A percentile compares a stretch with the other conserved stretches of the same genome.
These are phyloP conservation scores for Gossypium trilobum DNA, from an alignment of 441 rosid genomes.

Conservation along the genomic window DNA sequence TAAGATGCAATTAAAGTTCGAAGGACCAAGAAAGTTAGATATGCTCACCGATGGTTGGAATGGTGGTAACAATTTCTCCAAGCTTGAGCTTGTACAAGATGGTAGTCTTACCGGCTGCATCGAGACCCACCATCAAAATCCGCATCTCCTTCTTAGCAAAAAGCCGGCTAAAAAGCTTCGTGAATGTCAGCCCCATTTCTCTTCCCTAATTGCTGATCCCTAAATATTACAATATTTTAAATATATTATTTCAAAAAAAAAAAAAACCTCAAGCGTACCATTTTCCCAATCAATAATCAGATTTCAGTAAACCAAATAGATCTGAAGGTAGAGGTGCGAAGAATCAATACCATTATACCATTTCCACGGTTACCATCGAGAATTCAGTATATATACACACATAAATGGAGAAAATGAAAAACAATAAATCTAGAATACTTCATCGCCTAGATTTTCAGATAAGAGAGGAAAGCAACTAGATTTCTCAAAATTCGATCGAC, in stretches of 20 bases:
- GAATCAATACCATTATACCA: background rate
- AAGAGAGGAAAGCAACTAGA: constrained; percentile 5
- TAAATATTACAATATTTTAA: constrained; percentile 1
- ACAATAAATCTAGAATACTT: constrained; percentile 21
- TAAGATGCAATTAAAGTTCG: background rate
- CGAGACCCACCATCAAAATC: constrained; percentile 90
- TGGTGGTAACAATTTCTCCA: constrained; percentile 80
- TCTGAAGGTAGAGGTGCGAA: constrained; percentile 9
- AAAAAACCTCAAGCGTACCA: background rate
- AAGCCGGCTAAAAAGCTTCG: constrained; percentile 70
- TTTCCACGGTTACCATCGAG: background rate
- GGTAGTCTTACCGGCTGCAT: constrained; percentile 92
- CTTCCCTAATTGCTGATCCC: constrained; percentile 26
- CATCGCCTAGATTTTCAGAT: constrained; percentile 11
- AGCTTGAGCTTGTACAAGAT: constrained; percentile 82
- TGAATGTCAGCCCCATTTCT: constrained; percentile 64
- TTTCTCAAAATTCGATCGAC: constrained; percentile 3
- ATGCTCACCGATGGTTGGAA: constrained; percentile 66
- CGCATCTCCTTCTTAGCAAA: constrained; percentile 86
- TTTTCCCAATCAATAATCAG: background rate
- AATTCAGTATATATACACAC: background rate
- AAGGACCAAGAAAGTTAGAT: background rate
- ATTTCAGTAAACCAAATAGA: constrained; percentile 20
- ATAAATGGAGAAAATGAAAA: background rate
- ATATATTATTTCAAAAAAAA: background rate